Percentiles rank a stretch among this genome's conserved stretches.
These are phyloP conservation scores for Agrostemma githago DNA, from an alignment of 148 eudicot species.

Conservation along the genomic window DNA sequence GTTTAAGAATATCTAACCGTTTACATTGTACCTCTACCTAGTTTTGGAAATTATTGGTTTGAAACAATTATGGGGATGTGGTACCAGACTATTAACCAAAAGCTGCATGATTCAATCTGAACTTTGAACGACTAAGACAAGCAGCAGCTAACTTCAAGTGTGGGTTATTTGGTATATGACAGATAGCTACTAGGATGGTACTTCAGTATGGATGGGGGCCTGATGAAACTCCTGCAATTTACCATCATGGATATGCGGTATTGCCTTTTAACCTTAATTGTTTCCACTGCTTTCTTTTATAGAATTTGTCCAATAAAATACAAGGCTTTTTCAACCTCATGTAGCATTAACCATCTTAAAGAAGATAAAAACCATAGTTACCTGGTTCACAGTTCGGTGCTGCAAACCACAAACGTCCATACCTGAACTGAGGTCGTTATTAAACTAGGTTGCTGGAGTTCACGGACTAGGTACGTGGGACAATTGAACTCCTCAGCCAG, in stretches of 20 bases:
- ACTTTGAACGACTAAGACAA: neutral
- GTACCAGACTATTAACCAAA: neutral
- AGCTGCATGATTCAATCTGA: neutral
- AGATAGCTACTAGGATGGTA: conserved; percentile 96
- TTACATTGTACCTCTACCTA: neutral
- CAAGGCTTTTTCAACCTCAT: neutral
- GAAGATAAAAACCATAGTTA: neutral
- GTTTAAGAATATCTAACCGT: neutral
- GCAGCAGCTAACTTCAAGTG: neutral
- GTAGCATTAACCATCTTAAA: neutral
- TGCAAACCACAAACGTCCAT: too few relatives aligned
- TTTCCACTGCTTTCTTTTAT: neutral
- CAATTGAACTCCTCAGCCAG: too few relatives aligned
- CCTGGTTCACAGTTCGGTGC: too few relatives aligned
- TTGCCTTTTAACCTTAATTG: conserved; percentile 14
- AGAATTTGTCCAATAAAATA: neutral
- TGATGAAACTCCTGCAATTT: conserved; percentile 73
- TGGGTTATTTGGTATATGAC: conserved; percentile 26
- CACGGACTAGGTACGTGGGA: too few relatives aligned
- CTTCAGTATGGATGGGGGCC: conserved; percentile 94
- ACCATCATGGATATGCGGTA: conserved; percentile 81
- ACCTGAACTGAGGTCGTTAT: too few relatives aligned
- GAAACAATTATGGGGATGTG: neutral
- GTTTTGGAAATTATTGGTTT: neutral
- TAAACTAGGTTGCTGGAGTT: too few relatives aligned